Conservation (phyloP, 1,139 yeast genomes). For the Kodamaea suecica region DNA sequence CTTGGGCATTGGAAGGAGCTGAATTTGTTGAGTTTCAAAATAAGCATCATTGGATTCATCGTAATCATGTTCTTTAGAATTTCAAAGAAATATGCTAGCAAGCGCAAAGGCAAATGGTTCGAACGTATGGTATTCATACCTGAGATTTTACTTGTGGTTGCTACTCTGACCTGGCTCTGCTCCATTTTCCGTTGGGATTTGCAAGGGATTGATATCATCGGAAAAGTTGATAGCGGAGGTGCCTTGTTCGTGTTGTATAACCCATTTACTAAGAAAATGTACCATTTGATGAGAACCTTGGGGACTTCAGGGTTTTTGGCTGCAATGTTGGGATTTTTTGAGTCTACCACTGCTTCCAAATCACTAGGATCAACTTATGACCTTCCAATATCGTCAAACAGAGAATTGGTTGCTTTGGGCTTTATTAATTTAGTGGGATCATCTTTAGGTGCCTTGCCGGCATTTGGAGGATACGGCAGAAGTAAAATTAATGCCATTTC, state of each 20-base stretch:
- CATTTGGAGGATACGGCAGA: slow-evolving; percentile 96
- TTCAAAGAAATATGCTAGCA: slow-evolving; percentile 37
- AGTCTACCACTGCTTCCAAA: slow-evolving; percentile 90
- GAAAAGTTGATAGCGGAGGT: slow-evolving; percentile 47
- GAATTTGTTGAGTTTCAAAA: slow-evolving; percentile 50
- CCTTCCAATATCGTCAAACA: slow-evolving; percentile 66
- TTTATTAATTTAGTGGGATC: slow-evolving; percentile 66
- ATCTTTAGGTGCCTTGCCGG: slow-evolving; percentile 77
- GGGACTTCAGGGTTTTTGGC: slow-evolving; percentile 65
- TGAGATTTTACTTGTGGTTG: slow-evolving; percentile 76
- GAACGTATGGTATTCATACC: slow-evolving; percentile 59
- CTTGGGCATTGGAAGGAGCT: slow-evolving; percentile 34
- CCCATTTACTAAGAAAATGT: slow-evolving; percentile 28
- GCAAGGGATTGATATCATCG: slow-evolving; percentile 65
- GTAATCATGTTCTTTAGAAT: slow-evolving; percentile 39
- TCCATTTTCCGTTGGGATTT: slow-evolving; percentile 51
- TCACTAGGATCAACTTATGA: slow-evolving; percentile 66
- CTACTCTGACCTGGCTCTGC: slow-evolving; percentile 59
- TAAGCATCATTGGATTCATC: slow-evolving; percentile 49
- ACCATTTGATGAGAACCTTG: slow-evolving; percentile 39
- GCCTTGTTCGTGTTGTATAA: slow-evolving; percentile 27
- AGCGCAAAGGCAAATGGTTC: slow-evolving; percentile 14
- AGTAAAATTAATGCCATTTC: slow-evolving; percentile 84
- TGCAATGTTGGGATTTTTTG: slow-evolving; percentile 89
- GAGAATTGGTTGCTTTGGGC: slow-evolving; percentile 83